Conservation (phyloP, 2,329 filamentous ascomycete genomes). For the Arachnopeziza araneosa region DNA sequence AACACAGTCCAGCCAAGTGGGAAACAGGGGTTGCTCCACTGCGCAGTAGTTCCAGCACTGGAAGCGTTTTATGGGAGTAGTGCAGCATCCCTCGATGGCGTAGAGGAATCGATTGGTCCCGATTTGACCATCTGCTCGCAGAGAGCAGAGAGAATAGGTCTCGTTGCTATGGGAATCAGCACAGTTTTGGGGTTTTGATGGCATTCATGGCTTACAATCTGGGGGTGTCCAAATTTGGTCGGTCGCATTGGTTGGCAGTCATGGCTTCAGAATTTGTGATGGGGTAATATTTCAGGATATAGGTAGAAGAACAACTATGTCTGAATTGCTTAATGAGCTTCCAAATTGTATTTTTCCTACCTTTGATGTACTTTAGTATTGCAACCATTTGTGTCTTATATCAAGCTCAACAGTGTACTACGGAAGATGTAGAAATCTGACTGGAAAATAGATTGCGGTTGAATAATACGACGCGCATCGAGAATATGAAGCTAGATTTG, state of each 20-base stretch:
- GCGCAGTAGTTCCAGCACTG: constrained; percentile 7
- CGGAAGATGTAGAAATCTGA: too few species aligned
- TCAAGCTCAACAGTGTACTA: too few species aligned
- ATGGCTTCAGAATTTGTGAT: not conserved
- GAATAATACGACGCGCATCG: too few species aligned
- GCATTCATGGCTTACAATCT: constrained; percentile 1
- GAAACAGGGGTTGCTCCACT: constrained; percentile 3
- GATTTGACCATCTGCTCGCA: not conserved
- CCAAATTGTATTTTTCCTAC: too few species aligned
- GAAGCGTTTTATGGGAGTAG: constrained; percentile 3
- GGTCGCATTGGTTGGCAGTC: constrained; percentile 6
- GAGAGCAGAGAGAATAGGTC: not conserved
- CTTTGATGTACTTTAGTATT: too few species aligned
- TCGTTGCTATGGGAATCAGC: not conserved
- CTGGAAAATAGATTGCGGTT: too few species aligned
- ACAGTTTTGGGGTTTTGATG: not conserved
- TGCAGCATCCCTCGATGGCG: constrained; percentile 2
- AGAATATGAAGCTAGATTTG: too few species aligned
- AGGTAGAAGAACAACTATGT: not conserved
- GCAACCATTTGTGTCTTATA: too few species aligned
- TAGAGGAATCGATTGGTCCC: not conserved
- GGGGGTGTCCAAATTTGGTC: constrained; percentile 2
- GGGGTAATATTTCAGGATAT: not conserved
- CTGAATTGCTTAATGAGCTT: not conserved
- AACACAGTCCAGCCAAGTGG: constrained; percentile 4